These are phyloP conservation scores for Entonaema liquescens DNA, from an alignment of 495 filamentous ascomycete species.

Conservation along the genomic window DNA sequence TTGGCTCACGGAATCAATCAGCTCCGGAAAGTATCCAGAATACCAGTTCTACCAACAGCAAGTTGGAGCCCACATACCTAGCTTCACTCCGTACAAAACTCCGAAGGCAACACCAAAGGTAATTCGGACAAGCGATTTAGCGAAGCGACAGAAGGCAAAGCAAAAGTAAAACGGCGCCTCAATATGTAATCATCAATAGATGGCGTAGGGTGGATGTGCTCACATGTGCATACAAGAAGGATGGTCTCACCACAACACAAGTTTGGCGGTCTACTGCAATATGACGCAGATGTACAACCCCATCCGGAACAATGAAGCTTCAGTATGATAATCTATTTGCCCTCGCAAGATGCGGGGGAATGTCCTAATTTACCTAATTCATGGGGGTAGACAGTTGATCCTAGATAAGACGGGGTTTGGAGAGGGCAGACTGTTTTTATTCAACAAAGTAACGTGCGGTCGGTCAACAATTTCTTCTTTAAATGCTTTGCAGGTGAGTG, in stretches of 20 bases:
- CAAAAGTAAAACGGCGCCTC: constrained; percentile 38
- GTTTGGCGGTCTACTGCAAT: constrained; percentile 25
- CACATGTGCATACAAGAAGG: constrained; percentile 22
- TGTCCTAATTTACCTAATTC: constrained; percentile 23
- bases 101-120: constrained; percentile 47
- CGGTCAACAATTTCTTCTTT: constrained; percentile 26
- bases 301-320: constrained; percentile 21
- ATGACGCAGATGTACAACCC: constrained; percentile 32
- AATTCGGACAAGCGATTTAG: constrained; percentile 58
- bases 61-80: constrained; percentile 85
- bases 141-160: constrained; percentile 51
- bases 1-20: constrained; percentile 84
- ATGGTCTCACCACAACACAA: constrained; percentile 10
- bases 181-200: constrained; percentile 12
- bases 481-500: constrained; percentile 15
- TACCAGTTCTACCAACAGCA: constrained; percentile 84
- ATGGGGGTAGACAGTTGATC: constrained; percentile 20
- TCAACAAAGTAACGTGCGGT: constrained; percentile 30
- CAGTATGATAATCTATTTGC: constrained; percentile 23
- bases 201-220: constrained; percentile 17
- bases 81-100: constrained; percentile 50
- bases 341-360: constrained; percentile 21
- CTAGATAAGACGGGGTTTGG: too few species aligned
- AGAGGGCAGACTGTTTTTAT: constrained; percentile 16
- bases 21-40: constrained; percentile 82